Percentiles rank a stretch among this genome's conserved stretches.
Evolutionary conservation across 73 alveolate genomes (phyloP).

Genomic region (Tetrahymena borealis): DNA sequence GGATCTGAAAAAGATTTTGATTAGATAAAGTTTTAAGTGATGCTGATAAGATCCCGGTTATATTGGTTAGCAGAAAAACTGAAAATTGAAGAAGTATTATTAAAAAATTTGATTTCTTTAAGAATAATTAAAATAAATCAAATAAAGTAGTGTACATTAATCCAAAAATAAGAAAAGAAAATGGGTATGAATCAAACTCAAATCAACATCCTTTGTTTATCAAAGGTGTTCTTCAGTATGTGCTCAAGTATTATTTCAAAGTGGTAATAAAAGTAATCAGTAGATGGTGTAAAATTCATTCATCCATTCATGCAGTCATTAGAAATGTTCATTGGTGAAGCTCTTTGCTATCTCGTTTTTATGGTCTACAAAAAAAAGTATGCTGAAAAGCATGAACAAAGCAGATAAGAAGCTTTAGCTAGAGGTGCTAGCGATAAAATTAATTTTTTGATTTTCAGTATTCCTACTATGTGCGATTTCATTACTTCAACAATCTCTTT

Average conservation of each 20-base stretch:
- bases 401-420: slow-evolving; percentile 1
- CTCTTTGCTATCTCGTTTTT: slow-evolving; percentile 36
- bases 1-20: too few relatives aligned
- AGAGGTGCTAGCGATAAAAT: slow-evolving; percentile 4
- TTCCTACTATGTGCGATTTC: slow-evolving; percentile 82
- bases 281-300: slow-evolving; percentile 33
- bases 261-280: slow-evolving; percentile 13
- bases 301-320: slow-evolving; percentile 63
- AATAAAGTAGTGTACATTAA: too few relatives aligned
- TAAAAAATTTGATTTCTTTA: too few relatives aligned
- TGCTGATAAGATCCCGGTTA: too few relatives aligned
- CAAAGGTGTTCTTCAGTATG: not conserved
- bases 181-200: not conserved
- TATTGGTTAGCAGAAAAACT: too few relatives aligned
- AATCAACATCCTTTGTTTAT: not conserved
- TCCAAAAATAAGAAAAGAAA: not conserved
- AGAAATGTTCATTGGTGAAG: slow-evolving; percentile 57
- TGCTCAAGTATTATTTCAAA: not conserved
- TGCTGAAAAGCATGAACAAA: slow-evolving; percentile 8
- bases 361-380: slow-evolving; percentile 7
- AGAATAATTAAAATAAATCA: too few relatives aligned
- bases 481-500: slow-evolving; percentile 67
- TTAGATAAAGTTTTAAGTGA: too few relatives aligned
- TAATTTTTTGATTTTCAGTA: slow-evolving; percentile 15
- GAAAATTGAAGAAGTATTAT: too few relatives aligned